Base-by-base conservation (phyloP, 2,329 filamentous ascomycete species). In the Stagonosporopsis chrysanthemi region DNA sequence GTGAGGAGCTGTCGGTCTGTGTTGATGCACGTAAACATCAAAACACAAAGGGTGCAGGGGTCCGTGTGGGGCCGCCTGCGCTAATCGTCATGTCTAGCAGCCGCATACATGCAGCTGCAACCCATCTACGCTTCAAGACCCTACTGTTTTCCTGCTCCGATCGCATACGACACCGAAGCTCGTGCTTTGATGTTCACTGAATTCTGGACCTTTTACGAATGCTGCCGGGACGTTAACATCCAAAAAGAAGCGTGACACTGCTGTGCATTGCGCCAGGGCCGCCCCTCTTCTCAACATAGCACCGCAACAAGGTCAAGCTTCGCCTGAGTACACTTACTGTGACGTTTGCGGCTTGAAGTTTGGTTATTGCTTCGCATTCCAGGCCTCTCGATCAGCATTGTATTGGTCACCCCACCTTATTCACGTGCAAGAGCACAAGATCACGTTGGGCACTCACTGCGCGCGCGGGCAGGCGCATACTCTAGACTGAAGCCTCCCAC, bases 371-470 rank as follows among this genome's bases (percentile, higher is more conserved):
- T 7, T 5, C 8, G 31, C 7, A 14, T 19, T 9, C 7, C 6
- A 12, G 4, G 2, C 15, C 7, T 8, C 5, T 24, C 11, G 19
- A 38, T 19, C 29, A 24, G 31, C 19, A 22, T 46, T 29, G 26
- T 26, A 40, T 22, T 33, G 24, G 51, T 46, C 36, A 56, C 40
- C 39, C 24, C 35, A 24, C 42, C 22, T 24, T 58, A 65, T 58
- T 52, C 65, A 58, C 68, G 70, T 72, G 71, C 64, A 66, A 61
- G 58, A 61, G 65, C 69, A 68, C 65, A 62, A 60, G 68, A 49
- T 44, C 56, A 58, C 36, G 9, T 39, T 11, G 17, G 8, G 19
- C 36, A 19, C 39, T 28, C 22, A 38, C 38, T 17, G 23, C 22
- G 36, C 24, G 26, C 43, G 54, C 44, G 26, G 26, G 48, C 49